phyloP scores from a whole-genome alignment of 1,284 basidiomycete genomes.

The Salmacisia buchloeana region DNA sequence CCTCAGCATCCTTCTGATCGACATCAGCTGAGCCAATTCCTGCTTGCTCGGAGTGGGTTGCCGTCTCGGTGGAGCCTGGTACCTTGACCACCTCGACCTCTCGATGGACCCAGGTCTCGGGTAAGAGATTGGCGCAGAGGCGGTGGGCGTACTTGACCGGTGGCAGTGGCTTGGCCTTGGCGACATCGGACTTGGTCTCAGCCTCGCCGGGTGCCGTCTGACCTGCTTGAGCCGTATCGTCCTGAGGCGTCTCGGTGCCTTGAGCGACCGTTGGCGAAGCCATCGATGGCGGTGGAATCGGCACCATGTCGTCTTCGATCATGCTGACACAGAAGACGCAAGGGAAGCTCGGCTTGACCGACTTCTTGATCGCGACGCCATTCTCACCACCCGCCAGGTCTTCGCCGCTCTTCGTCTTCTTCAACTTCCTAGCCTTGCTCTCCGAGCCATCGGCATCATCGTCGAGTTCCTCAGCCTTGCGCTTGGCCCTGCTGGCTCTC shows the following conservation, averaged over 20 bases:
- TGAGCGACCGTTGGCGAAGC: not conserved
- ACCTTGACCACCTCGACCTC: not conserved
- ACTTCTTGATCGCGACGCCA: not conserved
- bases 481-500: conserved; percentile 54
- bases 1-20: conserved; percentile 20
- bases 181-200: conserved; percentile 15
- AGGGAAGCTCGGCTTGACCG: conserved; percentile 15
- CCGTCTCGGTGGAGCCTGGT: conserved; percentile 13
- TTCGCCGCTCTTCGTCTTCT: not conserved
- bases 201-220: not conserved
- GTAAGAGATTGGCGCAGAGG: conserved; percentile 44
- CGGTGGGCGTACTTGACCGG: conserved; percentile 33
- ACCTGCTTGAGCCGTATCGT: not conserved
- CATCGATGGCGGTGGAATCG: conserved; percentile 18
- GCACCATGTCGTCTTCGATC: conserved; percentile 27
- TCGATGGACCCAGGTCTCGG: conserved; percentile 41
- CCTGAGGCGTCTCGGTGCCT: not conserved
- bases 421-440: conserved; percentile 17
- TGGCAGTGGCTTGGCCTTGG: conserved; percentile 22
- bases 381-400: not conserved
- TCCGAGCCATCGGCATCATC: conserved; percentile 23
- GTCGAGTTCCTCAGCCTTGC: conserved; percentile 53
- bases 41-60: not conserved
- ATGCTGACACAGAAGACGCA: conserved; percentile 52
- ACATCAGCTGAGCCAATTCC: conserved; percentile 52